Conservation (phyloP, 257 asterid genomes). For the Paulownia fortunei region DNA sequence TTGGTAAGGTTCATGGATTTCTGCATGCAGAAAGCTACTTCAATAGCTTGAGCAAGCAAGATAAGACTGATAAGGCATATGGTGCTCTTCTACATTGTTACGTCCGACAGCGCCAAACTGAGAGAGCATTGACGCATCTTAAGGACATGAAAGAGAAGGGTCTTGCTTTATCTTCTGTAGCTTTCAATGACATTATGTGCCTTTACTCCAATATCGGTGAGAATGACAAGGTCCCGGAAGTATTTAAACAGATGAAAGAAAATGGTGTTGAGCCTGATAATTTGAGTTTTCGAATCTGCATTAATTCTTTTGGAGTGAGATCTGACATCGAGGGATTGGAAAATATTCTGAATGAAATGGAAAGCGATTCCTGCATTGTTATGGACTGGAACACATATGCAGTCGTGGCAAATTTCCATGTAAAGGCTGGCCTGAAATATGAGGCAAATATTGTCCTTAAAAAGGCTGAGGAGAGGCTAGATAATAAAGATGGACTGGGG, state of each 20-base stretch:
- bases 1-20: constrained; percentile 77
- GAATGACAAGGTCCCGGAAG: constrained; percentile 56
- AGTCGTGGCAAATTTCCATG: constrained; percentile 66
- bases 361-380: constrained; percentile 47
- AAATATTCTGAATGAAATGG: constrained; percentile 71
- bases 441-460: constrained; percentile 63
- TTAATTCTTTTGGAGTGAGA: constrained; percentile 71
- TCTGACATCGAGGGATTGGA: constrained; percentile 75
- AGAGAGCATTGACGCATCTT: constrained; percentile 57
- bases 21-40: constrained; percentile 72
- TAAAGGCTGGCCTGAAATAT: constrained; percentile 53
- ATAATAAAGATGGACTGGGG: constrained; percentile 54
- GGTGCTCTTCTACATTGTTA: constrained; percentile 94
- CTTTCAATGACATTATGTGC: constrained; percentile 75
- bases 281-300: constrained; percentile 79
- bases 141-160: constrained; percentile 69
- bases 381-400: constrained; percentile 84
- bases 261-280: constrained; percentile 64
- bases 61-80: constrained; percentile 62
- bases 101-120: constrained; percentile 60
- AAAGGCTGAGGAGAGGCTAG: constrained; percentile 68
- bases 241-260: constrained; percentile 60
- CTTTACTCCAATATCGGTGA: constrained; percentile 55
- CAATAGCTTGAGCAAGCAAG: constrained; percentile 59
- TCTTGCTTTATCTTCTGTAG: constrained; percentile 51